Evolutionary conservation across 2,329 filamentous ascomycete genomes (phyloP).

Genomic region (Cladosporium cucumerinum): DNA sequence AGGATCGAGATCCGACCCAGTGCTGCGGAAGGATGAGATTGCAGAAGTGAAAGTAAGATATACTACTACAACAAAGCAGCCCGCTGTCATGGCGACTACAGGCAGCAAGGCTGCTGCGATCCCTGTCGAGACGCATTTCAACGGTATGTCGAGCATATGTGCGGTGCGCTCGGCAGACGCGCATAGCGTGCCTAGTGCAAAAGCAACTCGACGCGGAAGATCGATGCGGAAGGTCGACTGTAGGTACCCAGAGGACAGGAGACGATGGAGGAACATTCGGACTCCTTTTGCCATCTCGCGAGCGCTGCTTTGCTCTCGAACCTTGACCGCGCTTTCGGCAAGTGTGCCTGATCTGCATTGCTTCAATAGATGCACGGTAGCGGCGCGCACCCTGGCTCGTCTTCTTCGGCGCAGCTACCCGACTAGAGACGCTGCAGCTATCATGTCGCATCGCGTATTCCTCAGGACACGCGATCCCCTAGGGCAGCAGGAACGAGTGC

Average conservation of each 20-base stretch:
- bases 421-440: background rate
- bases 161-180: background rate
- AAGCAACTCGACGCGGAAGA: constrained; percentile 1
- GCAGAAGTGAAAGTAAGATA: background rate
- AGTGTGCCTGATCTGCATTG: constrained; percentile 9
- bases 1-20: constrained; percentile 2
- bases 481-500: background rate
- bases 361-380: constrained; percentile 7
- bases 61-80: background rate
- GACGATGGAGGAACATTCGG: background rate
- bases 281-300: constrained; percentile 1
- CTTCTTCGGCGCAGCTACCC: constrained; percentile 9
- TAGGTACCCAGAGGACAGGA: background rate
- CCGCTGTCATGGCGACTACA: background rate
- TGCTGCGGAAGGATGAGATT: background rate
- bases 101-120: background rate
- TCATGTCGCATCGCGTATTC: background rate
- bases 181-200: background rate
- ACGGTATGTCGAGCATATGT: constrained; percentile 1
- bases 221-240: background rate
- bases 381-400: background rate
- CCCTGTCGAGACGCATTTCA: background rate
- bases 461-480: background rate
- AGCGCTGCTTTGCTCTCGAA: background rate
- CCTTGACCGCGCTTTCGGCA: background rate